A percentile compares a stretch with the other conserved stretches of the same genome.
Evolutionary conservation across 2,329 filamentous ascomycete genomes (phyloP).

Genomic region (Penicillium sp.): DNA sequence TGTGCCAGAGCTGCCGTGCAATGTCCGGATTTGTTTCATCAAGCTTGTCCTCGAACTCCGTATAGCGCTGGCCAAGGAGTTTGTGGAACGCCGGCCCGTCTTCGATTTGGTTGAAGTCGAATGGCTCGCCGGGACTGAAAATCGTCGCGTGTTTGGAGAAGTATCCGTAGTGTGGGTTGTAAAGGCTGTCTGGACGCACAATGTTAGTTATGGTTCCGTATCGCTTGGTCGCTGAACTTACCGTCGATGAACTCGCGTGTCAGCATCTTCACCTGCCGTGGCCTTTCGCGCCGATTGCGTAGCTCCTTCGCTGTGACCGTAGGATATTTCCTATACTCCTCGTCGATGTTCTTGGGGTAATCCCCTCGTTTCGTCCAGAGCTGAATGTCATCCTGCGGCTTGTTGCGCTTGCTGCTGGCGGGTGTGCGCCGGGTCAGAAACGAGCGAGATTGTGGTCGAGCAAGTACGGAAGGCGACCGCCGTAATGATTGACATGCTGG

Average conservation of each 20-base stretch:
- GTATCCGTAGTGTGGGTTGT: slow-evolving; percentile 92
- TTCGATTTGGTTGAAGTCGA: slow-evolving; percentile 74
- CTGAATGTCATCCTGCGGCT: slow-evolving; percentile 55
- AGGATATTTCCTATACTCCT: slow-evolving; percentile 78
- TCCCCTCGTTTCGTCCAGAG: slow-evolving; percentile 83
- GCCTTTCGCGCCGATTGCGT: slow-evolving; percentile 67
- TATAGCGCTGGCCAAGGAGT: slow-evolving; percentile 73
- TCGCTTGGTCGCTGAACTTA: slow-evolving; percentile 38
- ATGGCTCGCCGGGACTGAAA: slow-evolving; percentile 87
- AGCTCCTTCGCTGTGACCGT: slow-evolving; percentile 80
- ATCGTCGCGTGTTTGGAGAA: slow-evolving; percentile 96
- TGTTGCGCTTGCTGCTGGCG: slow-evolving; percentile 42
- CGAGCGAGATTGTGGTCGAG: slow-evolving; percentile 35
- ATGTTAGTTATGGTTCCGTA: slow-evolving; percentile 5
- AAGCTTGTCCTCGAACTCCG: slow-evolving; percentile 81
- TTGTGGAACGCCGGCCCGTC: slow-evolving; percentile 84
- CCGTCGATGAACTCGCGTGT: slow-evolving; percentile 97
- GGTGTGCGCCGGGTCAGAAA: slow-evolving; percentile 34
- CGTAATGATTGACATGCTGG: slow-evolving; percentile 59
- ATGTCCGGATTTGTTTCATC: slow-evolving; percentile 69
- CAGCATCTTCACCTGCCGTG: slow-evolving; percentile 89
- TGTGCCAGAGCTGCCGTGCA: slow-evolving; percentile 93
- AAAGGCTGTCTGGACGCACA: slow-evolving; percentile 68
- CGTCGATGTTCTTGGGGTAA: slow-evolving; percentile 69
- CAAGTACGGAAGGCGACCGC: slow-evolving; percentile 29